phyloP scores from a whole-genome alignment of 768 basidiomycete genomes.

The Trametes maxima region DNA sequence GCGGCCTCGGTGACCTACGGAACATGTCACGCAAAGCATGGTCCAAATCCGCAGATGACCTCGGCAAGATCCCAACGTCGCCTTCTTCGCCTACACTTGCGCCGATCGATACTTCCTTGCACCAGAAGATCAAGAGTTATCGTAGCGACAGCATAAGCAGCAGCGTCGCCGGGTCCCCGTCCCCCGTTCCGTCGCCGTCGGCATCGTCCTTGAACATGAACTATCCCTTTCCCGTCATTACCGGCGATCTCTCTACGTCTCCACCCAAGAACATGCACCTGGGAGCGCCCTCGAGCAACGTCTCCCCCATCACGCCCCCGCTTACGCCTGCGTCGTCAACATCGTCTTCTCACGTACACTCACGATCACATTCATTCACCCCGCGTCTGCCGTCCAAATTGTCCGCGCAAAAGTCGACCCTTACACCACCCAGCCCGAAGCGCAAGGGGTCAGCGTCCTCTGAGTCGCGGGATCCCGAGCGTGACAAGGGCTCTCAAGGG shows the following conservation, averaged over 20 bases:
- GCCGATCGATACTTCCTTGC: conserved; percentile 51
- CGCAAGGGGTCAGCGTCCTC: conserved; percentile 53
- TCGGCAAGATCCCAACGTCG: conserved; percentile 51
- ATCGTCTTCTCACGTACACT: conserved; percentile 48
- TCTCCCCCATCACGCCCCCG: conserved; percentile 30
- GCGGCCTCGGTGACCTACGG: conserved; percentile 66
- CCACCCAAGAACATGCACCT: conserved; percentile 33
- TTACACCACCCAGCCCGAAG: conserved; percentile 54
- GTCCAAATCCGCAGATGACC: conserved; percentile 82
- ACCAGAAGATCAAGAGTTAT: conserved; percentile 68
- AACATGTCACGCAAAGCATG: conserved; percentile 70
- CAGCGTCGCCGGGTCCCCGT: conserved; percentile 36
- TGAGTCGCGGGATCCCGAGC: conserved; percentile 33
- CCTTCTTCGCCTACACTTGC: conserved; percentile 35
- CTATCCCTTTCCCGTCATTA: conserved; percentile 37
- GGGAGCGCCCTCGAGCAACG: conserved; percentile 22
- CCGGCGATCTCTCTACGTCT: conserved; percentile 22
- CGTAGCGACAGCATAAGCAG: conserved; percentile 52
- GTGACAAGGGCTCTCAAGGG: conserved; percentile 33
- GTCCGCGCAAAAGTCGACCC: conserved; percentile 51
- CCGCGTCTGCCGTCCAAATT: conserved; percentile 73
- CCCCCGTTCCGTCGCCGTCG: conserved; percentile 32
- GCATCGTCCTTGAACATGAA: conserved; percentile 25
- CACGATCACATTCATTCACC: conserved; percentile 70
- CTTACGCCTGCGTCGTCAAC: conserved; percentile 32